Conservation (phyloP, 306 rosid species). For the Potentilla sterilis region DNA sequence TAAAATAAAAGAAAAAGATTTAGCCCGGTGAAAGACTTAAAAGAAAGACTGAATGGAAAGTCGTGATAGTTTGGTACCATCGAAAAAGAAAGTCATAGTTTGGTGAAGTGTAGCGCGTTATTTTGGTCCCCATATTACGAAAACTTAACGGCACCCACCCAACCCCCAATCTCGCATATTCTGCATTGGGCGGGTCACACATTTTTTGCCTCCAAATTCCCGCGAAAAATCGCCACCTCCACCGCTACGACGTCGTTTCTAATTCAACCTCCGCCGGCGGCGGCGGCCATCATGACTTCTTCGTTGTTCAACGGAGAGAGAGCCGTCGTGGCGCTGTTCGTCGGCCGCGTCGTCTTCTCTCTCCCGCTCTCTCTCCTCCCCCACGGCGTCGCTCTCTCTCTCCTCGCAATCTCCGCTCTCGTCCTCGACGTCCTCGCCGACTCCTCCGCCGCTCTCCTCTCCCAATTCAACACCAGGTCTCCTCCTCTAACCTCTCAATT, state of each 20-base stretch:
- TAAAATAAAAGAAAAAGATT: too few species aligned
- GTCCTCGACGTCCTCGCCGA: constrained; percentile 69
- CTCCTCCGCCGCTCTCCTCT: constrained; percentile 26
- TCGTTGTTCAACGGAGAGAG: constrained; percentile 65
- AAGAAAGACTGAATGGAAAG: too few species aligned
- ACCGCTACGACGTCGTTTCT: neutral
- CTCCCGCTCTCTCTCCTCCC: constrained; percentile 70
- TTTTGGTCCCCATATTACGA: neutral
- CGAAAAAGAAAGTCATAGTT: too few species aligned
- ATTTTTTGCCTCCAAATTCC: neutral
- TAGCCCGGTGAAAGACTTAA: too few species aligned
- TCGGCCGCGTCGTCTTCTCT: constrained; percentile 48
- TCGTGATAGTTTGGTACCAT: too few species aligned
- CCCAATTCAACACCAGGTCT: constrained; percentile 59
- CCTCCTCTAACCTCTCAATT: neutral
- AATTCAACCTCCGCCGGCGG: constrained; percentile 4
- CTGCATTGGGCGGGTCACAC: neutral
- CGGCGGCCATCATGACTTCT: constrained; percentile 31
- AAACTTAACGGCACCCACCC: neutral
- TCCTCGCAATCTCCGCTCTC: constrained; percentile 66
- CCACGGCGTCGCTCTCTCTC: constrained; percentile 69
- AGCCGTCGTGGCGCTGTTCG: constrained; percentile 60
- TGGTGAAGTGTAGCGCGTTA: too few species aligned
- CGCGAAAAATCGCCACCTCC: neutral
- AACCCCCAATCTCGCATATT: neutral